Evolutionary conservation across 2,329 filamentous ascomycete genomes (phyloP).

Genomic region (Paracoccidioides lutzii): DNA sequence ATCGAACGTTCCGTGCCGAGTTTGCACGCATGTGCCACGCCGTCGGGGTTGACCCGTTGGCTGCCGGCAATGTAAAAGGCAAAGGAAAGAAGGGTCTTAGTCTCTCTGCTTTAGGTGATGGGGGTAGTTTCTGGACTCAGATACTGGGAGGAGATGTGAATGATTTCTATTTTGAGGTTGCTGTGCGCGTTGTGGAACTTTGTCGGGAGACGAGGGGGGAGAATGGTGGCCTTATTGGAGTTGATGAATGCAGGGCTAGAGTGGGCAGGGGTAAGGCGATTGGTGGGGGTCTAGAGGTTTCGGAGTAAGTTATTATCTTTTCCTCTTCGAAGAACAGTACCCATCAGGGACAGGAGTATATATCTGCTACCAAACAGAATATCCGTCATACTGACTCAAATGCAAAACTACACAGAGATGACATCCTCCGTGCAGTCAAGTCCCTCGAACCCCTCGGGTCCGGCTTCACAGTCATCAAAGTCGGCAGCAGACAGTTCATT

Average conservation of each 20-base stretch:
- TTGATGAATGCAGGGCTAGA: constrained; percentile 65
- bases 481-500: constrained; percentile 78
- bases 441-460: constrained; percentile 78
- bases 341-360: too few species aligned
- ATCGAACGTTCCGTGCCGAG: constrained; percentile 87
- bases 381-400: background rate
- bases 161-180: constrained; percentile 97
- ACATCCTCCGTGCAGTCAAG: constrained; percentile 77
- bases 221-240: constrained; percentile 82
- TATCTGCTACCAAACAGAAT: background rate
- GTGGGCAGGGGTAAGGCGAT: constrained; percentile 62
- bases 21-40: constrained; percentile 98
- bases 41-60: constrained; percentile 89
- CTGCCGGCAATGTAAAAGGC: constrained; percentile 46
- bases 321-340: too few species aligned
- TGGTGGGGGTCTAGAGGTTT: constrained; percentile 62
- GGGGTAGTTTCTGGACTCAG: constrained; percentile 77
- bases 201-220: constrained; percentile 75
- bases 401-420: constrained; percentile 46
- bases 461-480: constrained; percentile 70
- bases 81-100: constrained; percentile 34
- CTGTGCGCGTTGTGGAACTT: constrained; percentile 87
- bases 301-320: constrained; percentile 43
- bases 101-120: constrained; percentile 24
- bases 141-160: constrained; percentile 83